These are phyloP conservation scores for Xylariaceae sp. DNA, from an alignment of 2,329 filamentous ascomycete species.

Conservation along the genomic window DNA sequence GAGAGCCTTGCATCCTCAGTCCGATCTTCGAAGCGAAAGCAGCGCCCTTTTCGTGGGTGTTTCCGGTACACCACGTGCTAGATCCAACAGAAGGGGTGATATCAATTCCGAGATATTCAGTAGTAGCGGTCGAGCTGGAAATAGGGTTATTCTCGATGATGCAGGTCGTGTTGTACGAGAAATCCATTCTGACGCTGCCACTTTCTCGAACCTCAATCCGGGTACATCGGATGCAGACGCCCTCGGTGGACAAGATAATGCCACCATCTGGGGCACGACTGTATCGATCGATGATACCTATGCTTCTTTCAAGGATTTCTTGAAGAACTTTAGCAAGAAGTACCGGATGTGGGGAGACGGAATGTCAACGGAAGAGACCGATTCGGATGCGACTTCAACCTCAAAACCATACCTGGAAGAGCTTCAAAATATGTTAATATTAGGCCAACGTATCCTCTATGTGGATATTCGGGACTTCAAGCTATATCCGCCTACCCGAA, in stretches of 20 bases:
- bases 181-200: conserved; percentile 54
- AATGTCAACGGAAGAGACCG: conserved; percentile 70
- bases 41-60: conserved; percentile 82
- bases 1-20: conserved; percentile 56
- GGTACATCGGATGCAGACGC: conserved; percentile 88
- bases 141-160: conserved; percentile 57
- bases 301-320: conserved; percentile 82
- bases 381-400: conserved; percentile 65
- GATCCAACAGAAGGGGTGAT: conserved; percentile 69
- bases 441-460: conserved; percentile 81
- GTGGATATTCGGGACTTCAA: conserved; percentile 86
- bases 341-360: conserved; percentile 91
- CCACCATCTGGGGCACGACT: conserved; percentile 95
- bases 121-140: conserved; percentile 46
- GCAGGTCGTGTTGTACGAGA: conserved; percentile 54
- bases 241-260: conserved; percentile 75
- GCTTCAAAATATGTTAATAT: conserved; percentile 83
- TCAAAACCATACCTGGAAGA: conserved; percentile 80
- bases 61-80: conserved; percentile 46
- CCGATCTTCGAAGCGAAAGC: conserved; percentile 75
- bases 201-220: conserved; percentile 63
- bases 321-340: conserved; percentile 87
- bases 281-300: conserved; percentile 90
- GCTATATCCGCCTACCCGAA: conserved; percentile 84
- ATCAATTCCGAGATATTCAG: conserved; percentile 75